Conservation (phyloP, 169 alveolate genomes). For the Cyclospora cayetanensis region DNA sequence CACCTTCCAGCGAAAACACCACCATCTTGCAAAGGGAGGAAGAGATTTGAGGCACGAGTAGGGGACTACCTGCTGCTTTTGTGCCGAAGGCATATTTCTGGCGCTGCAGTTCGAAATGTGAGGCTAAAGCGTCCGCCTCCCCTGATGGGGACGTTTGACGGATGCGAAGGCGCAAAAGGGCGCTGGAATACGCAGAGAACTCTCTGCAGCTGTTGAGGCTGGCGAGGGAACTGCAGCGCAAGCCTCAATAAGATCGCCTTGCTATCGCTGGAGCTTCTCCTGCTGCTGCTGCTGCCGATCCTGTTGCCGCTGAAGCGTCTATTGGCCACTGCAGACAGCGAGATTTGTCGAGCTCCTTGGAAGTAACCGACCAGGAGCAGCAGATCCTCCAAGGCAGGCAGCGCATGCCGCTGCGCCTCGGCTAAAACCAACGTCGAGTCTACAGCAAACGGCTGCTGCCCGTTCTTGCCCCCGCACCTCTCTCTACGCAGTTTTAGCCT, state of each 20-base stretch:
- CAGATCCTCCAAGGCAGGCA: no score
- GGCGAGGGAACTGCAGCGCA: not conserved
- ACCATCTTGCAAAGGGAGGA: conserved; percentile 44
- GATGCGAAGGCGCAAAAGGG: no score
- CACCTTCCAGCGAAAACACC: conserved; percentile 82
- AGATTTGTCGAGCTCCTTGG: not conserved
- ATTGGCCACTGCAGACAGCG: not conserved
- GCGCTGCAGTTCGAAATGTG: not conserved
- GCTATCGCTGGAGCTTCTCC: not conserved
- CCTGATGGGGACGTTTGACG: no score
- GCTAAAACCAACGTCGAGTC: no score
- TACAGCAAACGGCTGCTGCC: no score
- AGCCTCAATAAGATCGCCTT: not conserved
- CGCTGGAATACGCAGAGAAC: no score
- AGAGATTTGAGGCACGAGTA: no score
- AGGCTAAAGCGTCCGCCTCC: not conserved
- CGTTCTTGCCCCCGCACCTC: no score
- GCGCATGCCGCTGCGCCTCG: no score
- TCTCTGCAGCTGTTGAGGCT: not conserved
- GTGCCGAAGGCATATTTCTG: not conserved
- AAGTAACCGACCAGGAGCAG: no score
- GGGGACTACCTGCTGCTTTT: conserved; percentile 52
- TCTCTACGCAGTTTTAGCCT: no score
- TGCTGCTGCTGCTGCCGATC: not conserved
- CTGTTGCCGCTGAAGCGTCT: not conserved